Percentiles rank a stretch among this genome's conserved stretches.
phyloP scores from a whole-genome alignment of 2,329 filamentous ascomycete species.

The Claviceps purpurea region DNA sequence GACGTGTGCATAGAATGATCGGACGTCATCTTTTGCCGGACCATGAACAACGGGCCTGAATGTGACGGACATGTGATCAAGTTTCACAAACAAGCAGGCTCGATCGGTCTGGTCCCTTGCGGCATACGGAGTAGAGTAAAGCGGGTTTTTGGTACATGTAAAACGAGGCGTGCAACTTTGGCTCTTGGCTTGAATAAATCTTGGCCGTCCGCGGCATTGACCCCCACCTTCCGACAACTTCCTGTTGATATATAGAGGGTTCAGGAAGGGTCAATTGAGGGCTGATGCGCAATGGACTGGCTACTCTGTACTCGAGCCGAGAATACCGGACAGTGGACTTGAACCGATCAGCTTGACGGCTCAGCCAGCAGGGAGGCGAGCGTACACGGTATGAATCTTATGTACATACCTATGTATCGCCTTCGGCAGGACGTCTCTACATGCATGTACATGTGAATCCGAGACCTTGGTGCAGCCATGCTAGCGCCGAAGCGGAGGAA shows the following conservation, averaged over 20 bases:
- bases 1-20: not conserved
- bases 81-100: not conserved
- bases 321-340: not conserved
- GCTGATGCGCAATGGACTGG: not conserved
- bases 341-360: not conserved
- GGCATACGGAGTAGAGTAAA: not conserved
- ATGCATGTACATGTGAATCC: not conserved
- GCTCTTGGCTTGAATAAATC: not conserved
- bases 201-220: not conserved
- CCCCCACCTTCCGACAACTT: not conserved
- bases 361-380: not conserved
- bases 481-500: not conserved
- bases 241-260: not conserved
- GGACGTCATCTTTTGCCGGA: not conserved
- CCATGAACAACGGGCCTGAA: not conserved
- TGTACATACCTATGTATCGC: not conserved
- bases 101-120: not conserved
- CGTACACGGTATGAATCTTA: not conserved
- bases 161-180: not conserved
- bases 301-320: not conserved
- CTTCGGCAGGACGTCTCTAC: not conserved
- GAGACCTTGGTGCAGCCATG: not conserved
- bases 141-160: not conserved
- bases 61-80: not conserved
- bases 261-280: not conserved